These are phyloP conservation scores for Ophiostoma montium DNA, from an alignment of 2,329 filamentous ascomycete species.

Conservation along the genomic window DNA sequence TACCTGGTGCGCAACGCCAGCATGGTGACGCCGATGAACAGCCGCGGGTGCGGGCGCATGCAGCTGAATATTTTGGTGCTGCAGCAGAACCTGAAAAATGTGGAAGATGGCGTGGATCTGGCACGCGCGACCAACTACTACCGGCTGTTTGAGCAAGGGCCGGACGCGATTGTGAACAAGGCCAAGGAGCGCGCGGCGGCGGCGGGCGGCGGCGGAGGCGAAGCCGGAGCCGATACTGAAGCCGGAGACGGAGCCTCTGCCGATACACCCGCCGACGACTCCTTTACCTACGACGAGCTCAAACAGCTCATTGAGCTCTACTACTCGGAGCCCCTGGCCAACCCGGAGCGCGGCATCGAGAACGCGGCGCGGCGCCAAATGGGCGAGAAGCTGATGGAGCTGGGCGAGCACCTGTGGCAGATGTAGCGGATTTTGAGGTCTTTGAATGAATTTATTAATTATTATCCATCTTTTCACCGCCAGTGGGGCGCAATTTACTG, in stretches of 20 bases:
- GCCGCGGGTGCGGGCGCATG: conserved; percentile 70
- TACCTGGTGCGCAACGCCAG: conserved; percentile 61
- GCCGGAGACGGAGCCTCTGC: conserved; percentile 1
- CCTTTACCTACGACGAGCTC: conserved; percentile 52
- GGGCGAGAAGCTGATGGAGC: conserved; percentile 54
- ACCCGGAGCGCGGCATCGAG: conserved; percentile 53
- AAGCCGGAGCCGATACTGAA: conserved; percentile 5
- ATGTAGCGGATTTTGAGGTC: conserved; percentile 18
- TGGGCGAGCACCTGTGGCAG: conserved; percentile 64
- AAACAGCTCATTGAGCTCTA: conserved; percentile 52
- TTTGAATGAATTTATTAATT: neutral
- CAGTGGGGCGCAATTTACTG: neutral
- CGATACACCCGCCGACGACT: conserved; percentile 23
- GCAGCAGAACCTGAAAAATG: conserved; percentile 92
- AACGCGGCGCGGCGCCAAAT: conserved; percentile 53
- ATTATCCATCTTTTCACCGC: neutral
- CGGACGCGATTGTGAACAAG: conserved; percentile 49
- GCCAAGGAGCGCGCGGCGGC: conserved; percentile 31
- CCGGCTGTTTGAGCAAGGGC: conserved; percentile 49
- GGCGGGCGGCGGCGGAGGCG: conserved; percentile 8
- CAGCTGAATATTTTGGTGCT: conserved; percentile 87
- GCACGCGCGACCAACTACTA: conserved; percentile 53
- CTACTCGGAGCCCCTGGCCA: conserved; percentile 52
- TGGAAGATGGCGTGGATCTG: conserved; percentile 58
- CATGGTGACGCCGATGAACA: conserved; percentile 70